Conservation (phyloP, 176 grass and related monocot genomes). For the Juncus effusus region DNA sequence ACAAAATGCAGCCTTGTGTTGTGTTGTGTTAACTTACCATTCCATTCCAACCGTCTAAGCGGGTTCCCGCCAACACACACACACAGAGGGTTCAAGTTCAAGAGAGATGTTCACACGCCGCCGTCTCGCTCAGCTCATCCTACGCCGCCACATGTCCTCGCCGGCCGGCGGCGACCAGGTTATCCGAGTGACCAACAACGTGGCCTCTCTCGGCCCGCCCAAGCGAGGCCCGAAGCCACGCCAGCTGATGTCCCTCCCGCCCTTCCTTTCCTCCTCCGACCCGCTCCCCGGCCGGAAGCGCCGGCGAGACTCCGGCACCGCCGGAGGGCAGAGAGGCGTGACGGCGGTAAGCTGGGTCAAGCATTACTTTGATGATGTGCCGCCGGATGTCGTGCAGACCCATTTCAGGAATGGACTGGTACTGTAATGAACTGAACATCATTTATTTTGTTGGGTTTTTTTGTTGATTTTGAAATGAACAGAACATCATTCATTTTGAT, state of each 20-base stretch:
- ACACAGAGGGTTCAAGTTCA: too few relatives aligned
- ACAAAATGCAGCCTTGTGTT: too few relatives aligned
- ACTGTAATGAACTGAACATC: neutral
- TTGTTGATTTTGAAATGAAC: neutral
- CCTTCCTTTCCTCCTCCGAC: constrained; percentile 37
- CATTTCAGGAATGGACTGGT: constrained; percentile 70
- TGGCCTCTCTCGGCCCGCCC: constrained; percentile 47
- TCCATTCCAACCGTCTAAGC: too few relatives aligned
- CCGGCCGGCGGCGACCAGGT: constrained; percentile 29
- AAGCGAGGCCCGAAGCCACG: constrained; percentile 67
- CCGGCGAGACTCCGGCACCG: neutral
- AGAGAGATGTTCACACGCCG: neutral
- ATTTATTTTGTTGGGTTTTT: neutral
- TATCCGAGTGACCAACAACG: constrained; percentile 60
- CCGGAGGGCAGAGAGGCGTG: constrained; percentile 28
- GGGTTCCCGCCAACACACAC: too few relatives aligned
- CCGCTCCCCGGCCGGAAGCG: constrained; percentile 61
- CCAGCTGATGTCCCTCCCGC: constrained; percentile 70
- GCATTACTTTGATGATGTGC: constrained; percentile 68
- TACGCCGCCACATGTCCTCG: neutral
- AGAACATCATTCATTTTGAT: neutral
- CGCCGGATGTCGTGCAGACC: constrained; percentile 55
- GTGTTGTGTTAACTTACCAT: too few relatives aligned
- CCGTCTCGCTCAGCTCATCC: neutral
- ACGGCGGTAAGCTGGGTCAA: constrained; percentile 78